Conservation (phyloP, 2,329 filamentous ascomycete species). For the Aspergillus cejpii region DNA sequence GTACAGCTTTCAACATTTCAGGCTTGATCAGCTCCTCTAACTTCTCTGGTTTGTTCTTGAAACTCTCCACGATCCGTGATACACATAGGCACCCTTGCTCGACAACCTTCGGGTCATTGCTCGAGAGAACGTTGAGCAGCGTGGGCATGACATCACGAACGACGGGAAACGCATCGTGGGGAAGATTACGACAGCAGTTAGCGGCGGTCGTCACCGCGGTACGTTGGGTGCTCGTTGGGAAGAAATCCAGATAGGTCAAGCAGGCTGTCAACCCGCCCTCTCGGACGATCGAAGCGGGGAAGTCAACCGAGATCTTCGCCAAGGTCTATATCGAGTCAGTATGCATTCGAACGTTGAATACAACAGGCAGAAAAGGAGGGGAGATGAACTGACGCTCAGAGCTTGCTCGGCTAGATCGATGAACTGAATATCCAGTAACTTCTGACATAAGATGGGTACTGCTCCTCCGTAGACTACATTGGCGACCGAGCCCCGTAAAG, state of each 20-base stretch:
- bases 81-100: constrained; percentile 96
- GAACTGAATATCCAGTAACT: constrained; percentile 90
- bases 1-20: constrained; percentile 73
- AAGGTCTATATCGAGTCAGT: constrained; percentile 54
- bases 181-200: constrained; percentile 96
- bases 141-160: constrained; percentile 96
- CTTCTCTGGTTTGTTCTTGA: constrained; percentile 79
- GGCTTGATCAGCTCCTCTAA: constrained; percentile 88
- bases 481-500: constrained; percentile 80
- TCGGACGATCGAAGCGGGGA: constrained; percentile 87
- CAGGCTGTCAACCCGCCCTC: constrained; percentile 96
- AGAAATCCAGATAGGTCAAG: constrained; percentile 92
- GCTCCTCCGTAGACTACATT: constrained; percentile 97
- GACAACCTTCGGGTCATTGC: constrained; percentile 92
- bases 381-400: constrained; percentile 56
- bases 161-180: constrained; percentile 84
- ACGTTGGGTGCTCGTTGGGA: constrained; percentile 91
- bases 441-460: constrained; percentile 88
- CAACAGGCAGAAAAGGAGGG: not conserved
- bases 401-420: constrained; percentile 97
- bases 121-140: constrained; percentile 78
- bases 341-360: not conserved
- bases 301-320: constrained; percentile 95
- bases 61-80: constrained; percentile 92
- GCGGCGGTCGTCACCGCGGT: constrained; percentile 95